These are phyloP conservation scores for Scheffersomyces lignosus DNA, from an alignment of 805 yeast species.

Conservation along the genomic window DNA sequence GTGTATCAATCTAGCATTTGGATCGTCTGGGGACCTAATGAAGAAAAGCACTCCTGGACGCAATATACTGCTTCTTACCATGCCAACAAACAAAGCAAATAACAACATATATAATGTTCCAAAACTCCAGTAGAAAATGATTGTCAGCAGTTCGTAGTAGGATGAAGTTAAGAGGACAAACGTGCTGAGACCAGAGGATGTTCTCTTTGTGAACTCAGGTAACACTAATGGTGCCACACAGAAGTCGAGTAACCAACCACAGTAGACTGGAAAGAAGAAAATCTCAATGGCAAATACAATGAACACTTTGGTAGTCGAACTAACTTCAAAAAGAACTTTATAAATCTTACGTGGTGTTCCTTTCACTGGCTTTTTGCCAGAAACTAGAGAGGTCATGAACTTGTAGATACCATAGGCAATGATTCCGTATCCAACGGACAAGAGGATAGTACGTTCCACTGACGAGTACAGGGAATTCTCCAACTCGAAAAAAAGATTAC, in stretches of 20 bases:
- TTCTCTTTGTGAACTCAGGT: slow-evolving; percentile 1
- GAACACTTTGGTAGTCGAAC: slow-evolving; percentile 72
- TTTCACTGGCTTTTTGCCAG: slow-evolving; percentile 43
- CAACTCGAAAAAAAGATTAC: slow-evolving; percentile 17
- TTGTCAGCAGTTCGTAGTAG: slow-evolving; percentile 13
- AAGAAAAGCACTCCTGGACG: slow-evolving; percentile 90
- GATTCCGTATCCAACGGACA: slow-evolving; percentile 34
- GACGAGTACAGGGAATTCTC: slow-evolving; percentile 26
- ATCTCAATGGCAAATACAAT: slow-evolving; percentile 75
- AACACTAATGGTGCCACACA: slow-evolving; percentile 60
- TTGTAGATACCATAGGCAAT: slow-evolving; percentile 23
- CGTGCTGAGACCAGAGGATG: slow-evolving; percentile 5
- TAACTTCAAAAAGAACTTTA: slow-evolving; percentile 51
- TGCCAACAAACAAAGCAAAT: slow-evolving; percentile 83
- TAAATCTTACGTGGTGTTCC: slow-evolving; percentile 55
- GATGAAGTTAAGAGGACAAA: slow-evolving; percentile 25
- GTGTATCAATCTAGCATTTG: slow-evolving; percentile 79
- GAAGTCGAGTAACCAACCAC: slow-evolving; percentile 77
- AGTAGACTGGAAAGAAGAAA: slow-evolving; percentile 79
- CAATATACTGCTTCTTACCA: slow-evolving; percentile 69
- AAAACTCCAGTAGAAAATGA: slow-evolving; percentile 51
- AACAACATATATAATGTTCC: slow-evolving; percentile 88
- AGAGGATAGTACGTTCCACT: slow-evolving; percentile 36
- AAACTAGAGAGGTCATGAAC: slow-evolving; percentile 28
- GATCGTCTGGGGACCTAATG: slow-evolving; percentile 93